These are phyloP conservation scores for Aspergillus oerlinghausenensis DNA, from an alignment of 2,329 filamentous ascomycete species.

Conservation along the genomic window DNA sequence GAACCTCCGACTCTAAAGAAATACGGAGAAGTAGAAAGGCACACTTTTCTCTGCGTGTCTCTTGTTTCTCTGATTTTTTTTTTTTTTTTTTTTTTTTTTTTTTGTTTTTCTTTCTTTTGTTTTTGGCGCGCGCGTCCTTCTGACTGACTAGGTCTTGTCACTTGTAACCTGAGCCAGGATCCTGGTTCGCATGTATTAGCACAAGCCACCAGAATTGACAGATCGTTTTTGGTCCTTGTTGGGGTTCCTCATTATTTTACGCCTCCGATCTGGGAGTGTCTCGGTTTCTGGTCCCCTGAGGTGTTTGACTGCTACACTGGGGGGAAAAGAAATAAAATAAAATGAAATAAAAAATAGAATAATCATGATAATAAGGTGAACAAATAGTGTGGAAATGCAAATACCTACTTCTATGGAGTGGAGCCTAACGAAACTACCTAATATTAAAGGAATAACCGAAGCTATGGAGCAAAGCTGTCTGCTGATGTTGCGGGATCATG, in stretches of 20 bases:
- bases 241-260: background rate
- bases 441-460: background rate
- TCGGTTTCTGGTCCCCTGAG: background rate
- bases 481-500: background rate
- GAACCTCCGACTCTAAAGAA: background rate
- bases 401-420: slow-evolving; percentile 4
- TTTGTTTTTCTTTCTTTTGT: slow-evolving; percentile 1
- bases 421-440: slow-evolving; percentile 2
- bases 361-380: background rate
- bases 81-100: background rate
- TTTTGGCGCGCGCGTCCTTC: slow-evolving; percentile 11
- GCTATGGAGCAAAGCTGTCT: slow-evolving; percentile 4
- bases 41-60: background rate
- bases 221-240: background rate
- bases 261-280: background rate
- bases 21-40: background rate
- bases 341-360: background rate
- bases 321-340: background rate
- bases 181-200: slow-evolving; percentile 12
- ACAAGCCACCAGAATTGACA: slow-evolving; percentile 4
- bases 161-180: slow-evolving; percentile 8
- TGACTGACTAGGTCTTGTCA: slow-evolving; percentile 9
- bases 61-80: slow-evolving; percentile 1
- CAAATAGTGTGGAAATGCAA: background rate
- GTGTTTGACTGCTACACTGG: background rate